phyloP scores from a whole-genome alignment of 495 filamentous ascomycete genomes.

The Ramalina peruviana region DNA sequence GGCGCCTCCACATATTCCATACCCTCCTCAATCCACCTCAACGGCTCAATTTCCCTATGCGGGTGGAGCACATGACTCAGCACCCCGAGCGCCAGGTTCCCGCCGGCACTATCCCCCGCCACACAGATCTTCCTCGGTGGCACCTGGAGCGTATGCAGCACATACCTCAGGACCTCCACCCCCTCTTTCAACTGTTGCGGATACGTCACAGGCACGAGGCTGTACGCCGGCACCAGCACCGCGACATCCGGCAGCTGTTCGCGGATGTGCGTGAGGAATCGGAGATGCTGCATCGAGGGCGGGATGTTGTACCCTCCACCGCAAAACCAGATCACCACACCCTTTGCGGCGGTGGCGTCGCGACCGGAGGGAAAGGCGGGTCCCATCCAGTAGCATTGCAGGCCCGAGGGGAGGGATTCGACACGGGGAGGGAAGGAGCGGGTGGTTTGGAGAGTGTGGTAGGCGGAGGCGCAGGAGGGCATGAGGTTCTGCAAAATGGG shows the following conservation, averaged over 20 bases:
- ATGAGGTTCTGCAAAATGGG: conserved; percentile 17
- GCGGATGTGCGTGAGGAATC: conserved; percentile 32
- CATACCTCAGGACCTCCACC: conserved; percentile 36
- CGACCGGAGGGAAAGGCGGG: conserved; percentile 18
- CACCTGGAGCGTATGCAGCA: conserved; percentile 27
- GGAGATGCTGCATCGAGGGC: conserved; percentile 27
- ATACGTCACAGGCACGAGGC: conserved; percentile 40
- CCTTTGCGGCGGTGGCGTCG: too few relatives aligned
- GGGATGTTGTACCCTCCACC: conserved; percentile 46
- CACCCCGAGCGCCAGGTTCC: conserved; percentile 39
- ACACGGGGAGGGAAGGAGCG: conserved; percentile 28
- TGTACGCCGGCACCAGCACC: conserved; percentile 40
- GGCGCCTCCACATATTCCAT: not conserved
- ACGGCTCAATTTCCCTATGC: conserved; percentile 26
- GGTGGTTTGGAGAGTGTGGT: too few relatives aligned
- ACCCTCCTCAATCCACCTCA: not conserved
- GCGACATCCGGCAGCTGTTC: conserved; percentile 31
- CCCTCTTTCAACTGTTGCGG: conserved; percentile 46
- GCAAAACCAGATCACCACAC: too few relatives aligned
- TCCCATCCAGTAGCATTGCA: conserved; percentile 46
- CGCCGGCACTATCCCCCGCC: conserved; percentile 52
- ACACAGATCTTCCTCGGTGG: conserved; percentile 35
- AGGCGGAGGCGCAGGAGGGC: not conserved
- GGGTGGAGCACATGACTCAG: conserved; percentile 48
- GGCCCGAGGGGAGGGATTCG: conserved; percentile 34